Conservation (phyloP, 2,329 filamentous ascomycete species). For the Aspergillus sp. region DNA sequence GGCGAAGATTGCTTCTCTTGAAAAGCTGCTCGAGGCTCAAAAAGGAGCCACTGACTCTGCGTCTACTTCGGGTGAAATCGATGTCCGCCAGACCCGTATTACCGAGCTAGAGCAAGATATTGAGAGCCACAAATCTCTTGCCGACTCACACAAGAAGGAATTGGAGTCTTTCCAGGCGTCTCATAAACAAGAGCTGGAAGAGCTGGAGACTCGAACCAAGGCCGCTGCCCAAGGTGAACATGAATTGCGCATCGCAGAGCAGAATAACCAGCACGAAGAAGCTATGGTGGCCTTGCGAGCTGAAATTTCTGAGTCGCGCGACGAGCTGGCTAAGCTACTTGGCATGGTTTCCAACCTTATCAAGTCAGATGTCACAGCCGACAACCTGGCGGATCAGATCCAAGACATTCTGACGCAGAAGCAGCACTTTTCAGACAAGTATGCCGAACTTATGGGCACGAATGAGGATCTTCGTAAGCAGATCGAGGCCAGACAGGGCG, state of each 20-base stretch:
- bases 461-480: slow-evolving; percentile 42
- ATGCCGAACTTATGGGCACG: slow-evolving; percentile 40
- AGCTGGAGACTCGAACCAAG: slow-evolving; percentile 38
- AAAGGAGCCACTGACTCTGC: slow-evolving; percentile 67
- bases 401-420: slow-evolving; percentile 51
- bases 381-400: slow-evolving; percentile 61
- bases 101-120: slow-evolving; percentile 58
- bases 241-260: slow-evolving; percentile 42
- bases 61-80: slow-evolving; percentile 59
- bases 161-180: slow-evolving; percentile 54
- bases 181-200: slow-evolving; percentile 48
- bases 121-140: slow-evolving; percentile 54
- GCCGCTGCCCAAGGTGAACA: slow-evolving; percentile 39
- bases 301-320: slow-evolving; percentile 65
- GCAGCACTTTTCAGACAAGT: slow-evolving; percentile 43
- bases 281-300: slow-evolving; percentile 59
- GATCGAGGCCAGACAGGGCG: slow-evolving; percentile 36
- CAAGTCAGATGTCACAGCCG: slow-evolving; percentile 55
- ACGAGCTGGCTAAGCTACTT: slow-evolving; percentile 65
- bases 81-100: slow-evolving; percentile 43
- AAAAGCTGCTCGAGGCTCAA: slow-evolving; percentile 68
- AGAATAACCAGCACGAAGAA: slow-evolving; percentile 61
- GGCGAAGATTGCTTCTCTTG: slow-evolving; percentile 69
- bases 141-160: slow-evolving; percentile 55
- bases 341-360: slow-evolving; percentile 54